These are phyloP conservation scores for Drechslera avenae DNA, from an alignment of 2,329 filamentous ascomycete genomes.

Conservation along the genomic window DNA sequence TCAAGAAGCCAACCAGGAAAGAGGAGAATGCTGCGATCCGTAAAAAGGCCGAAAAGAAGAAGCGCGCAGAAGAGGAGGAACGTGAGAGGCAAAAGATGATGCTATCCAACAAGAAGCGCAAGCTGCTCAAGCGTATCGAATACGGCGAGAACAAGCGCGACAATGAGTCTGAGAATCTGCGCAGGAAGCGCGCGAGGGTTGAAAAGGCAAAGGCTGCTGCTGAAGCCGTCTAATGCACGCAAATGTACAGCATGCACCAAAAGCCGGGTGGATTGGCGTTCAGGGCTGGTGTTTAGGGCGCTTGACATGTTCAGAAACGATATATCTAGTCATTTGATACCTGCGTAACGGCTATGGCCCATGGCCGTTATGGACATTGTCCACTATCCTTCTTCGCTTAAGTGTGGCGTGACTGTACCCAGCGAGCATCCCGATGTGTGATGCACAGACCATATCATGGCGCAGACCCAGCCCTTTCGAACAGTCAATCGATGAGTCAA, in stretches of 20 bases:
- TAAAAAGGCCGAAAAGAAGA: constrained; percentile 67
- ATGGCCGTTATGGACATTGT: constrained; percentile 1
- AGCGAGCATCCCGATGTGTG: neutral
- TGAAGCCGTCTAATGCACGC: constrained; percentile 24
- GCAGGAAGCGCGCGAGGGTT: constrained; percentile 87
- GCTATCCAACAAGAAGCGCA: constrained; percentile 97
- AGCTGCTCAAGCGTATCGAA: constrained; percentile 96
- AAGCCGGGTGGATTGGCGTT: constrained; percentile 23
- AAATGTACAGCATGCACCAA: constrained; percentile 14
- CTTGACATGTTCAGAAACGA: constrained; percentile 10
- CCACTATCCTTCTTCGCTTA: neutral
- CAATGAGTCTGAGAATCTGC: constrained; percentile 82
- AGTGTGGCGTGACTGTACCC: neutral
- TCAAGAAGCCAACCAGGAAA: constrained; percentile 50
- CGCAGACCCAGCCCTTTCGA: neutral
- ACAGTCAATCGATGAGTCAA: too few relatives aligned
- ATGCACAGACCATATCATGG: constrained; percentile 4
- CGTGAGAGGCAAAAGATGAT: constrained; percentile 94
- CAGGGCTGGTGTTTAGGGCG: constrained; percentile 17
- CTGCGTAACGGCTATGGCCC: neutral
- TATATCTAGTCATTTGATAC: constrained; percentile 9
- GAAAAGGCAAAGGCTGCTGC: constrained; percentile 62
- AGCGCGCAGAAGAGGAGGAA: constrained; percentile 76
- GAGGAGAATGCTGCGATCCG: constrained; percentile 70
- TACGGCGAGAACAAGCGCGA: constrained; percentile 95